A percentile compares a stretch with the other conserved stretches of the same genome.
Conservation (phyloP, 805 yeast species). For the Candida sonorensis region DNA sequence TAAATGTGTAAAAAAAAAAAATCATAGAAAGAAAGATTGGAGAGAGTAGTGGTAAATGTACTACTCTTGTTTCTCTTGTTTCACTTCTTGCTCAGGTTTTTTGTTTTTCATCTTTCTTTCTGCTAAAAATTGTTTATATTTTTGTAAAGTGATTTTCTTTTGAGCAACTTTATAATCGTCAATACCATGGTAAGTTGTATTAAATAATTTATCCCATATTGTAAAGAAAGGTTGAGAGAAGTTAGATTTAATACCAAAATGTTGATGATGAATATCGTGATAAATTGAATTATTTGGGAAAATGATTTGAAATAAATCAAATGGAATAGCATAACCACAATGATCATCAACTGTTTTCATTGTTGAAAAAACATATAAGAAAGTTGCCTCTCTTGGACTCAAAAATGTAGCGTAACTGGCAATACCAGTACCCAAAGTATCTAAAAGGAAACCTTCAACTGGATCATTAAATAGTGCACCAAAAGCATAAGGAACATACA, state of each 20-base stretch:
- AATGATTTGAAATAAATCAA: slow-evolving; percentile 79
- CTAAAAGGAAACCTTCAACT: slow-evolving; percentile 86
- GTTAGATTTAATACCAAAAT: slow-evolving; percentile 88
- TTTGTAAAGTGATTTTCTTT: slow-evolving; percentile 57
- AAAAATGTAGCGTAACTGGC: slow-evolving; percentile 60
- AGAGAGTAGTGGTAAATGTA: too few relatives aligned
- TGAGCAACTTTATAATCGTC: slow-evolving; percentile 62
- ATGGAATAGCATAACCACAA: slow-evolving; percentile 94
- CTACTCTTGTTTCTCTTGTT: too few relatives aligned
- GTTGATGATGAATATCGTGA: slow-evolving; percentile 97
- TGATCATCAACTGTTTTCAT: slow-evolving; percentile 97
- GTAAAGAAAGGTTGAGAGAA: slow-evolving; percentile 95
- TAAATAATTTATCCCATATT: slow-evolving; percentile 75
- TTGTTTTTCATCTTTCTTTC: slow-evolving; percentile 24
- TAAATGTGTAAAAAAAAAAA: too few relatives aligned
- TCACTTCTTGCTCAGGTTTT: slow-evolving; percentile 3
- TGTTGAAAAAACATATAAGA: slow-evolving; percentile 81
- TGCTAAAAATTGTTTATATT: slow-evolving; percentile 51
- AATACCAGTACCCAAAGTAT: slow-evolving; percentile 87
- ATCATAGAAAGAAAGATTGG: too few relatives aligned
- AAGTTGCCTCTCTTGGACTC: slow-evolving; percentile 67
- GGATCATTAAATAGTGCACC: slow-evolving; percentile 96
- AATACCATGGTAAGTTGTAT: slow-evolving; percentile 65
- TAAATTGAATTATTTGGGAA: slow-evolving; percentile 95
- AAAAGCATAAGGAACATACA: slow-evolving; percentile 93